Conservation (phyloP, 1,284 basidiomycete genomes). For the Cerrena zonata region DNA sequence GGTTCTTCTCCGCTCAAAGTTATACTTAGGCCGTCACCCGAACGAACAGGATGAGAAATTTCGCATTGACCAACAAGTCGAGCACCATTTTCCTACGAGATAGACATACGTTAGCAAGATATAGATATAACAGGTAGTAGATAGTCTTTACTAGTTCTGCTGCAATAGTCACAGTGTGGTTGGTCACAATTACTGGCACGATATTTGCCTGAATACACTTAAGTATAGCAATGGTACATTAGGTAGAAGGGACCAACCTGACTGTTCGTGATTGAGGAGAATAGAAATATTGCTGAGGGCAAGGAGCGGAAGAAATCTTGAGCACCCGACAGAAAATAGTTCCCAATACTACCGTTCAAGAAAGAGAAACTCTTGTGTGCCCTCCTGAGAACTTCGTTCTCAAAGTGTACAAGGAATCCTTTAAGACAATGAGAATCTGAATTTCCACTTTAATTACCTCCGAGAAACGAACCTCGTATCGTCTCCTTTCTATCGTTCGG, state of each 20-base stretch:
- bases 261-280: constrained; percentile 86
- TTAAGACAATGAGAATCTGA: background rate
- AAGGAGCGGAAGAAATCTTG: constrained; percentile 83
- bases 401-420: constrained; percentile 89
- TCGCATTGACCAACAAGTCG: constrained; percentile 92
- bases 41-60: constrained; percentile 82
- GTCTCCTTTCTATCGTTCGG: constrained; percentile 89
- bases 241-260: constrained; percentile 28
- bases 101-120: too few relatives aligned
- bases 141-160: constrained; percentile 71
- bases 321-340: constrained; percentile 84
- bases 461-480: constrained; percentile 57
- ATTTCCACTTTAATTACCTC: background rate
- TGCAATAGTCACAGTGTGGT: constrained; percentile 96
- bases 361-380: constrained; percentile 92
- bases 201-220: constrained; percentile 57
- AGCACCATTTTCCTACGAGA: constrained; percentile 65
- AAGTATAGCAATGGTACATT: background rate
- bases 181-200: constrained; percentile 88
- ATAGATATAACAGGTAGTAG: constrained; percentile 5
- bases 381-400: constrained; percentile 78
- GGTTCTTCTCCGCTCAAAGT: constrained; percentile 21
- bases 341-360: constrained; percentile 80
- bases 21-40: constrained; percentile 29
- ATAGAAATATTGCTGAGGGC: constrained; percentile 92